Evolutionary conservation across 164 flowering plant species (phyloP).

Genomic region (Pachysandra terminalis): DNA sequence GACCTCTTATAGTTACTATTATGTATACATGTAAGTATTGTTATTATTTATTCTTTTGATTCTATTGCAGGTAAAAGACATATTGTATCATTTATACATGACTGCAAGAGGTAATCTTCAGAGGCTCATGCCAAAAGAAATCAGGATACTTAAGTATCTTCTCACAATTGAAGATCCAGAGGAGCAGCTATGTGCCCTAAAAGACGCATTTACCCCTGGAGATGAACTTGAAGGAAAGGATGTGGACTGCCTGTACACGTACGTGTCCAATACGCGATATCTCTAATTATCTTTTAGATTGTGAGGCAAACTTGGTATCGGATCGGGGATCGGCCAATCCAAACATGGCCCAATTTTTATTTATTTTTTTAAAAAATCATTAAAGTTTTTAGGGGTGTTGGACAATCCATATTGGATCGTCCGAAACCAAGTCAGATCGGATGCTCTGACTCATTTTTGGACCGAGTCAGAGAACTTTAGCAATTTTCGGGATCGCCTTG

Average conservation of each 20-base stretch:
- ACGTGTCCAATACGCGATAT: slow-evolving; percentile 23
- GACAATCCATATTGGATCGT: too few species aligned
- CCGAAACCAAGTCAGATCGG: too few species aligned
- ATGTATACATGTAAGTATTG: not conserved
- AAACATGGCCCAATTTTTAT: too few species aligned
- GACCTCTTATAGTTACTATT: not conserved
- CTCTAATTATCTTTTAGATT: slow-evolving; percentile 2
- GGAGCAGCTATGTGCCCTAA: slow-evolving; percentile 45
- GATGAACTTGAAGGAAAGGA: slow-evolving; percentile 77
- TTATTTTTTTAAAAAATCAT: too few species aligned
- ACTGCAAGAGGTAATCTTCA: slow-evolving; percentile 66
- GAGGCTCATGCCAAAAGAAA: slow-evolving; percentile 80
- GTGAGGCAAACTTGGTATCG: not conserved
- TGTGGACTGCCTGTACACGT: slow-evolving; percentile 78
- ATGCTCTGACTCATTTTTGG: too few species aligned
- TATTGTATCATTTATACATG: slow-evolving; percentile 67
- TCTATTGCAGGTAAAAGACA: slow-evolving; percentile 67
- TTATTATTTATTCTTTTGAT: not conserved
- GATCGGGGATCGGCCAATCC: too few species aligned
- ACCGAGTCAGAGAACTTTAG: too few species aligned
- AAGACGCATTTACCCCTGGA: slow-evolving; percentile 93
- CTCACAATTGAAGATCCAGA: slow-evolving; percentile 81
- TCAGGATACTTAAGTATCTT: slow-evolving; percentile 78
- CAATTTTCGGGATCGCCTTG: too few species aligned
- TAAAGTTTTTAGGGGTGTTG: too few species aligned